Conservation (phyloP, 768 basidiomycete species). For the Amanita pseudoporphyria region DNA sequence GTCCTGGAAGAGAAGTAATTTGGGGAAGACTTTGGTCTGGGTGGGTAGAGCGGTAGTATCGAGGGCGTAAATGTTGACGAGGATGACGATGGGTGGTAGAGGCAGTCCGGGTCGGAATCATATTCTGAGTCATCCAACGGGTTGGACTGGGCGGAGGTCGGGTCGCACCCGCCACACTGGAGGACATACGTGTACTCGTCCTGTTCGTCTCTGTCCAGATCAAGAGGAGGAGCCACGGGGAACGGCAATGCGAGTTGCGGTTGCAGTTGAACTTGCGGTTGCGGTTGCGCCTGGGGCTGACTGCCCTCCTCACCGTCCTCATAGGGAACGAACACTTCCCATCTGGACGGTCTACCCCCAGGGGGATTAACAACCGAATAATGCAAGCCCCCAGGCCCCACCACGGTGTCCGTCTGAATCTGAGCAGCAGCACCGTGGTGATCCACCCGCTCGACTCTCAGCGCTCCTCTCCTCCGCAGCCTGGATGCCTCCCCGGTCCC, state of each 20-base stretch:
- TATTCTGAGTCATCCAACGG: slow-evolving; percentile 4
- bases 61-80: slow-evolving; percentile 14
- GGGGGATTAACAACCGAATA: no score
- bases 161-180: slow-evolving; percentile 18
- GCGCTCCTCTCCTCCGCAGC: slow-evolving; percentile 62
- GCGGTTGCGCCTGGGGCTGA: not conserved
- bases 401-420: slow-evolving; percentile 2
- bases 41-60: slow-evolving; percentile 27
- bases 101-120: not conserved
- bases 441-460: slow-evolving; percentile 41
- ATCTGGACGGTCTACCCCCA: not conserved
- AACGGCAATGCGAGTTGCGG: not conserved
- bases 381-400: no score
- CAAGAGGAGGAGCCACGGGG: slow-evolving; percentile 2
- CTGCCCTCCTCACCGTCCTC: not conserved
- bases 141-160: slow-evolving; percentile 4
- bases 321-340: not conserved
- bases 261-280: not conserved
- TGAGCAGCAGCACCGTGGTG: slow-evolving; percentile 7
- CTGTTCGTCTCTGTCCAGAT: slow-evolving; percentile 6
- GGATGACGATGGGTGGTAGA: slow-evolving; percentile 16
- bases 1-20: not conserved
- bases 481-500: slow-evolving; percentile 61
- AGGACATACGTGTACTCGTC: slow-evolving; percentile 20
- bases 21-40: slow-evolving; percentile 17